These are phyloP conservation scores for Beauveria caledonica DNA, from an alignment of 2,329 filamentous ascomycete species.

Conservation along the genomic window DNA sequence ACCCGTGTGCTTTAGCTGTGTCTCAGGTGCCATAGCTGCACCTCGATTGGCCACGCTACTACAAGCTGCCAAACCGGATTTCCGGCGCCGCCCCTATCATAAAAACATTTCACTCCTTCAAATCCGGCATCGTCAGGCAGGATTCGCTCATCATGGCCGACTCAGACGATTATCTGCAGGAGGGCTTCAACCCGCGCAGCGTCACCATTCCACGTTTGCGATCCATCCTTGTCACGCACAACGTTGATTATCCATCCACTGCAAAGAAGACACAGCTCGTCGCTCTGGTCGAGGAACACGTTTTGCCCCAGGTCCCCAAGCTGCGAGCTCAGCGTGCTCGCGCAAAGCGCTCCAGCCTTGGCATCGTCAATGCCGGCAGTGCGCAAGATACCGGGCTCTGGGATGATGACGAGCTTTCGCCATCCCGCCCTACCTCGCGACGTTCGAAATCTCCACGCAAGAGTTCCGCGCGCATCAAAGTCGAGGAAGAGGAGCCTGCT, in stretches of 20 bases:
- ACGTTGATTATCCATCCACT: slow-evolving; percentile 74
- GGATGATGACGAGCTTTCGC: slow-evolving; percentile 49
- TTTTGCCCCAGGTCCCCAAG: slow-evolving; percentile 70
- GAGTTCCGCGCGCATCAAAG: slow-evolving; percentile 42
- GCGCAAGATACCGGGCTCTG: slow-evolving; percentile 56
- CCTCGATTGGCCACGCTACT: not conserved
- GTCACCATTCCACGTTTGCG: slow-evolving; percentile 84
- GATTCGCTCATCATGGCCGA: slow-evolving; percentile 46
- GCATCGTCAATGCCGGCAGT: slow-evolving; percentile 64
- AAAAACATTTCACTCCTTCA: not conserved
- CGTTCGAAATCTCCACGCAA: slow-evolving; percentile 50
- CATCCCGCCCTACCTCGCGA: slow-evolving; percentile 40
- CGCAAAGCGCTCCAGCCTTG: slow-evolving; percentile 78
- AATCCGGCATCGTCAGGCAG: not conserved
- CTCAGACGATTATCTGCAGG: slow-evolving; percentile 75
- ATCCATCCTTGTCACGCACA: slow-evolving; percentile 84
- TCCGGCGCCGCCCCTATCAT: not conserved
- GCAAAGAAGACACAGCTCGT: slow-evolving; percentile 90
- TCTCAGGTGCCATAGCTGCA: slow-evolving; percentile 4
- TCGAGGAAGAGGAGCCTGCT: slow-evolving; percentile 39
- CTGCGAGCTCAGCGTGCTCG: slow-evolving; percentile 66
- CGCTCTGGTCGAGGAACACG: slow-evolving; percentile 69
- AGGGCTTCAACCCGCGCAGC: slow-evolving; percentile 74
- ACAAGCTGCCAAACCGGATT: not conserved
- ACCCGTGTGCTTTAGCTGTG: slow-evolving; percentile 9